Base-by-base conservation (phyloP, 805 yeast species). In the Candida saitoana region DNA sequence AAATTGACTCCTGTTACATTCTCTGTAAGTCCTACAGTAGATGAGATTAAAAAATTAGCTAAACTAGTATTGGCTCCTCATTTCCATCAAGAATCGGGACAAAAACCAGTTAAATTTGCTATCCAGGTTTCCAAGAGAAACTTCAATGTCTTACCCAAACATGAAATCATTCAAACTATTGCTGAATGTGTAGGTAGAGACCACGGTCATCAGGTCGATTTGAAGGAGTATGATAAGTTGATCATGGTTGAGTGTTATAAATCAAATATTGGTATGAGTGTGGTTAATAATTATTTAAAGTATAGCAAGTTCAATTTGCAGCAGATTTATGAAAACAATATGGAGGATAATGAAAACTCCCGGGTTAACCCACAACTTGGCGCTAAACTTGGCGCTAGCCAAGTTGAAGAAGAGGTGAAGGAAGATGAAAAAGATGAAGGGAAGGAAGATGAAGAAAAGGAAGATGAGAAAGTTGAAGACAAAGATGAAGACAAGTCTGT, bases 241-340 rank as follows among this genome's bases (percentile, higher is more conserved):
- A 77, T 93, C 37, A 57, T 91, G 40, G 84, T 93, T 2, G 96
- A 88, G 59, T 86, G 96, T 57, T 91, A 83, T 65, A 91, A 90
- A 66, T 84, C 79, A 48, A 85, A 86, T 47, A 75, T 93, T 25
- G 99, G 99, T 5, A 80, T 87, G 77, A 73, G 93, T 49, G 91
- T 89, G 4, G 88, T 87, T 2, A 75, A 77, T 42, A 76, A 77
- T 42, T 87, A 78, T 53, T 80, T 76, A 17, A 64, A 71, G 48
- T 73, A 76, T 45, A 80, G 78, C 52, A 82, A 81, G 55, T 88
- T 76, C 63, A 93, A 93, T 57, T 63, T 93, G 33, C 91, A 87
- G 56, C 95, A 85, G 64, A 82, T 91, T 14, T 84, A 72, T 56
- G 91, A 76, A 39, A 68, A 67, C 47, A 52, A 50, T 34, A 43